Conservation (phyloP, 1,284 basidiomycete genomes). For the Xerocomus amazonicus region DNA sequence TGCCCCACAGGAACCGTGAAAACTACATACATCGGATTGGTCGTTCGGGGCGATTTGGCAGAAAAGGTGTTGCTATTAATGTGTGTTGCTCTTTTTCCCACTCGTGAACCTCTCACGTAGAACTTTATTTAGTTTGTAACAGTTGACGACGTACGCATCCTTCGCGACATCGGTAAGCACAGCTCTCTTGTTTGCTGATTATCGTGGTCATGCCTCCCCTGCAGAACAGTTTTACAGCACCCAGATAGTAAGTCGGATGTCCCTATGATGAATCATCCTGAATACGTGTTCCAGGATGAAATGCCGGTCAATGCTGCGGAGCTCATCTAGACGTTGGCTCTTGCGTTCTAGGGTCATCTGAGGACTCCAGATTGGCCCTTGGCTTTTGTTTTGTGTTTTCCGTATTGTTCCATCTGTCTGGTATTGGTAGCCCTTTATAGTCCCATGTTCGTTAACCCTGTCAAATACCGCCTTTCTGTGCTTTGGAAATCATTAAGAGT, state of each 20-base stretch:
- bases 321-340: conserved; percentile 68
- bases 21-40: conserved; percentile 99
- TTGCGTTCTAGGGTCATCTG: too few species aligned
- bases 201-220: conserved; percentile 16
- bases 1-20: conserved; percentile 76
- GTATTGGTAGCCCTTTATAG: conserved; percentile 40
- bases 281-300: conserved; percentile 61
- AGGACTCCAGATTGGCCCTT: conserved; percentile 2
- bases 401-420: conserved; percentile 30
- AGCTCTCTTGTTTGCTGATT: neutral
- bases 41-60: conserved; percentile 90
- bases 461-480: conserved; percentile 2
- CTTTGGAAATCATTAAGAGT: neutral
- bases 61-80: conserved; percentile 92
- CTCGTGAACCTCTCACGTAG: conserved; percentile 8
- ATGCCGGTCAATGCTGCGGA: conserved; percentile 93
- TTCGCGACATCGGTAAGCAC: conserved; percentile 81
- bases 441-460: conserved; percentile 4
- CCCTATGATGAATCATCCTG: conserved; percentile 6
- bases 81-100: conserved; percentile 41
- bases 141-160: conserved; percentile 84
- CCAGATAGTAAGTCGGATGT: conserved; percentile 64
- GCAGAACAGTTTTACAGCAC: conserved; percentile 85
- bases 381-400: conserved; percentile 17
- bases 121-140: conserved; percentile 72